Evolutionary conservation across 164 flowering plant species (phyloP).

Genomic region (Vitis rupestris): DNA sequence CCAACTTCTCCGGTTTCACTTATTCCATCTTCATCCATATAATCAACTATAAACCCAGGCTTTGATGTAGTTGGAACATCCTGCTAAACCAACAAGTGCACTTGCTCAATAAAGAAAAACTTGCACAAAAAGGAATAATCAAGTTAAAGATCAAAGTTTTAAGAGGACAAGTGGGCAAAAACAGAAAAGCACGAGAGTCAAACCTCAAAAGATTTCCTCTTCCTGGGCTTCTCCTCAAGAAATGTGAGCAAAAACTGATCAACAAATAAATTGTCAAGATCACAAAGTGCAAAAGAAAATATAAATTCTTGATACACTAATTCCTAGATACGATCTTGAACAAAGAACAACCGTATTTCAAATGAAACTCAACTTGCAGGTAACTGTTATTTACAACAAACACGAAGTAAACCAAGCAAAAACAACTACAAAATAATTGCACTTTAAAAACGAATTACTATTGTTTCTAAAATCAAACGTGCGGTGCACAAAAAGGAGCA

Average conservation of each 20-base stretch:
- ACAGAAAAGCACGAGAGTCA: not conserved
- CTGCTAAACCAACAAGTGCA: conserved; percentile 15
- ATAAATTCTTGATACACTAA: no score
- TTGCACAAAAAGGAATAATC: not conserved
- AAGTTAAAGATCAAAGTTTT: not conserved
- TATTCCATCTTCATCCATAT: conserved; percentile 26
- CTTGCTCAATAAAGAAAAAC: not conserved
- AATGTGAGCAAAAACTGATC: conserved; percentile 54
- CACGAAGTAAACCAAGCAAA: no score
- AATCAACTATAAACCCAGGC: conserved; percentile 39
- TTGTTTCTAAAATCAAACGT: no score
- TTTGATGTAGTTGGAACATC: conserved; percentile 12
- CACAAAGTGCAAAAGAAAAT: not conserved
- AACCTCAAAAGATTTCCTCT: conserved; percentile 60
- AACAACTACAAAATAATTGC: no score
- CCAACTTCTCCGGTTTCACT: conserved; percentile 36
- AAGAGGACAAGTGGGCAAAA: not conserved
- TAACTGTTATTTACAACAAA: no score
- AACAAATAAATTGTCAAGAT: conserved; percentile 6
- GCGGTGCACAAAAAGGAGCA: no score
- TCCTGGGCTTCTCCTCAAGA: conserved; percentile 48
- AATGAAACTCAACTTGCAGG: no score
- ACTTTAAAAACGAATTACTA: no score
- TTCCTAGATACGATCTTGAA: no score
- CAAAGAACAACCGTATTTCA: no score